These are phyloP conservation scores for Dioscorea zingiberensis DNA, from an alignment of 106 monocot genomes.

Conservation along the genomic window DNA sequence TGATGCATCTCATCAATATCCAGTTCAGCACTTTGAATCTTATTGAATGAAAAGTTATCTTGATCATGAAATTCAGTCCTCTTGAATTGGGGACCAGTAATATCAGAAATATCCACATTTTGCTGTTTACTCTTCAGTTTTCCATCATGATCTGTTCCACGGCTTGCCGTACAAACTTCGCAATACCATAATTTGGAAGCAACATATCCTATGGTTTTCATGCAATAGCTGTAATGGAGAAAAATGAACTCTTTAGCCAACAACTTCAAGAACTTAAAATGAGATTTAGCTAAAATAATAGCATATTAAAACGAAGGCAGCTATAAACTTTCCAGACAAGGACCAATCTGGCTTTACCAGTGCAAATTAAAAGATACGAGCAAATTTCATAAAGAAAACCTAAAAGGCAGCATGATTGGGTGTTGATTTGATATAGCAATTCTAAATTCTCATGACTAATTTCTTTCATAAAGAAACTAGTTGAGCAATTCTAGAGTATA, in stretches of 20 bases:
- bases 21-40: neutral
- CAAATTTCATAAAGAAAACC: too few species aligned
- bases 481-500: too few species aligned
- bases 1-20: neutral
- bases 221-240: slow-evolving; percentile 1
- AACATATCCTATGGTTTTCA: neutral
- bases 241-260: neutral
- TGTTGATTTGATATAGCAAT: too few species aligned
- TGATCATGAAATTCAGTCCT: neutral
- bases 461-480: too few species aligned
- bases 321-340: too few species aligned
- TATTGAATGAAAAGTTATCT: neutral
- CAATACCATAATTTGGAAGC: neutral
- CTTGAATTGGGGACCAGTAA: neutral
- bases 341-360: too few species aligned
- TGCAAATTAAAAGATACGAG: too few species aligned
- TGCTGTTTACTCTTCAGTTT: neutral
- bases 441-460: too few species aligned
- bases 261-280: neutral
- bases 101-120: neutral
- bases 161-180: neutral
- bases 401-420: too few species aligned
- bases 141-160: neutral
- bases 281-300: too few species aligned
- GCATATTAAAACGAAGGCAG: too few species aligned